A percentile compares a stretch with the other conserved stretches of the same genome.
These are phyloP conservation scores for Trametes villosa DNA, from an alignment of 768 basidiomycete genomes.

Conservation along the genomic window DNA sequence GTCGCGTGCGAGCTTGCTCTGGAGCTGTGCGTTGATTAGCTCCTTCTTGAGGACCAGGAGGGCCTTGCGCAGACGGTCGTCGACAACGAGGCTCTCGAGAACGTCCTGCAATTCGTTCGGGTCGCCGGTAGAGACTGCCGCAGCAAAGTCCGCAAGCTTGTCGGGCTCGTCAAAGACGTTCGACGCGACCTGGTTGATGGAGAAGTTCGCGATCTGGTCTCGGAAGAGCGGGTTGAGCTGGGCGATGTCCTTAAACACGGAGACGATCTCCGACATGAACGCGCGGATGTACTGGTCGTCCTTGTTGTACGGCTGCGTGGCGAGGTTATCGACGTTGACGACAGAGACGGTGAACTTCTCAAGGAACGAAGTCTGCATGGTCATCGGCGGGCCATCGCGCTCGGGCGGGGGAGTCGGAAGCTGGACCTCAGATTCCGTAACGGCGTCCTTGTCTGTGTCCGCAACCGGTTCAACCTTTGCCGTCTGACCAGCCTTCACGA, in stretches of 20 bases:
- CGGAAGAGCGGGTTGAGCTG: slow-evolving; percentile 97
- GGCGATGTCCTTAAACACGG: slow-evolving; percentile 98
- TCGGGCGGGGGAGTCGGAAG: slow-evolving; percentile 40
- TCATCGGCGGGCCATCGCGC: slow-evolving; percentile 43
- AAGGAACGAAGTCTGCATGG: slow-evolving; percentile 83
- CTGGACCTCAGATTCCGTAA: slow-evolving; percentile 49
- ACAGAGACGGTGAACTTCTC: slow-evolving; percentile 84
- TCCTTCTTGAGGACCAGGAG: slow-evolving; percentile 96
- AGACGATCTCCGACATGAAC: slow-evolving; percentile 94
- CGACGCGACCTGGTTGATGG: slow-evolving; percentile 87
- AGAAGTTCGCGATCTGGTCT: slow-evolving; percentile 96
- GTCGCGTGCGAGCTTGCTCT: slow-evolving; percentile 89
- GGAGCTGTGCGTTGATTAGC: slow-evolving; percentile 94
- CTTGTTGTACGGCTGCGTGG: slow-evolving; percentile 82
- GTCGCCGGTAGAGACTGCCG: slow-evolving; percentile 93
- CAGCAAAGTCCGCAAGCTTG: slow-evolving; percentile 96
- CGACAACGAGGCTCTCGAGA: slow-evolving; percentile 82
- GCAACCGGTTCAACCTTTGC: slow-evolving; percentile 41
- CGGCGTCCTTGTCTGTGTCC: slow-evolving; percentile 28
- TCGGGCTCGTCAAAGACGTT: slow-evolving; percentile 98
- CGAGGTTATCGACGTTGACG: slow-evolving; percentile 85
- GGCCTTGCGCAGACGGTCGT: slow-evolving; percentile 88
- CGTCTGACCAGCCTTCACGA: slow-evolving; percentile 59
- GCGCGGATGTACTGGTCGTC: slow-evolving; percentile 95
- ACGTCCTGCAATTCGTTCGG: slow-evolving; percentile 93